Evolutionary conservation across 192 early-diverging fungal species (phyloP), one percentile per base, ranked within the genome.

Genomic region (Oehlia diaphana): DNA sequence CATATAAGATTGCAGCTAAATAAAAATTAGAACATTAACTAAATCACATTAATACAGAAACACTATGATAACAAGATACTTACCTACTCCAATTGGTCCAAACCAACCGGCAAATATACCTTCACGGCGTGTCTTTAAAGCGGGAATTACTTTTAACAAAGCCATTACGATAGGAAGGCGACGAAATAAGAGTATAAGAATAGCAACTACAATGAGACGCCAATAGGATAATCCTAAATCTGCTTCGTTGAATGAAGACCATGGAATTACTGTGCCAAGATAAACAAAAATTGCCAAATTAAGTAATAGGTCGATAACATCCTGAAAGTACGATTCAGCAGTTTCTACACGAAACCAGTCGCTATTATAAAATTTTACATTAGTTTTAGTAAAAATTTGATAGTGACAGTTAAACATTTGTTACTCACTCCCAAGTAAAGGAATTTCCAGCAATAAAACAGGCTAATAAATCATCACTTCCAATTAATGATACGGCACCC

Each of bases 251-350:
- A 93, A 96, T 0, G 84, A 72, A 9, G 85, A 77, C 92, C 92
- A 96, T 2, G 95, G 94, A 21, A 94, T 89, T 6, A 90, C 88
- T 0, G 91, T 82, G n/a, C 94, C 95, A 82, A 96, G 92, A 78
- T 93, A 98, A n/a, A 96, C 87, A 83, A 98, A 98, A 64, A 94
- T 94, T 6, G 93, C 83, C 80, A 95, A 82, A 80, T 95, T 97
- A 71, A 97, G 81, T 12, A 98, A 80, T 63, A 89, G 87, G 82
- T 96, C 96, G 31, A 98, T 85, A 3, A 92, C 92, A 79, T 96
- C 94, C 72, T 94, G 93, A n/a, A 97, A 84, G 16, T 94, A 90
- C 0, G 93, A 89, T 62, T 92, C 91, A 63, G 91, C 82, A 6
- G 92, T 91, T 71, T 95, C 92, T 26, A 91, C 79, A 26, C 91